Evolutionary conservation across 2,329 filamentous ascomycete species (phyloP), one percentile per base, ranked within the genome.

Genomic region (Xylariaceae sp.): DNA sequence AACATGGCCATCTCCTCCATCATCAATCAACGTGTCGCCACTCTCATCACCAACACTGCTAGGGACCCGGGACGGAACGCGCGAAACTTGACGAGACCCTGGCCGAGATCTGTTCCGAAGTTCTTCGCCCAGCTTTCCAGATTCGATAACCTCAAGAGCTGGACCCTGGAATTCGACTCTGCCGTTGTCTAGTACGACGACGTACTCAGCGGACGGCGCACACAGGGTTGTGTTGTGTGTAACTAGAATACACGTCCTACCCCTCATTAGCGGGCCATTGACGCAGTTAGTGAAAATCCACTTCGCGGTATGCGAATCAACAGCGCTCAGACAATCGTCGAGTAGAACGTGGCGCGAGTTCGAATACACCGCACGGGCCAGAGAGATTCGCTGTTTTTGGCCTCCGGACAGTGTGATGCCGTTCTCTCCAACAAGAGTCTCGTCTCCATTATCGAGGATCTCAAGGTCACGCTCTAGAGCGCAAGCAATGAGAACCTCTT

Each of bases 231-330:
- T 82, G 63, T 97, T 99, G 73, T 99, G 94, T 0, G 94, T 96
- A 33, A 99, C 92, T 39, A 99, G 77, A 47, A 99, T 89, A 68
- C 94, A 97, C 27, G 94, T 97, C 39, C 94, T 84, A 63, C 85
- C 78, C 50, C 80, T 74, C 94, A 99, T 97, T 45, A 99, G 72
- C 6, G 89, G 88, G 2, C 94, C 94, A 60, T 85, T 85, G 56
- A 99, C 85, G 52, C 91, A 95, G 68, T 96, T 87, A 65, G 87
- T 87, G 71, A 97, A 97, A 58, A 99, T 97, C 86, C 95, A 96
- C 68, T 96, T 95, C 2, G 91, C 91, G 0, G 94, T 97, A 62
- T 99, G 94, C 3, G 94, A 95, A 68, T 99, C 94, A 32, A 99
- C 94, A 27, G 94, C 94, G 64, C 91, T 96, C 39, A 99, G 78